Conservation (phyloP, 257 asterid genomes). For the Nicotiana otophora region DNA sequence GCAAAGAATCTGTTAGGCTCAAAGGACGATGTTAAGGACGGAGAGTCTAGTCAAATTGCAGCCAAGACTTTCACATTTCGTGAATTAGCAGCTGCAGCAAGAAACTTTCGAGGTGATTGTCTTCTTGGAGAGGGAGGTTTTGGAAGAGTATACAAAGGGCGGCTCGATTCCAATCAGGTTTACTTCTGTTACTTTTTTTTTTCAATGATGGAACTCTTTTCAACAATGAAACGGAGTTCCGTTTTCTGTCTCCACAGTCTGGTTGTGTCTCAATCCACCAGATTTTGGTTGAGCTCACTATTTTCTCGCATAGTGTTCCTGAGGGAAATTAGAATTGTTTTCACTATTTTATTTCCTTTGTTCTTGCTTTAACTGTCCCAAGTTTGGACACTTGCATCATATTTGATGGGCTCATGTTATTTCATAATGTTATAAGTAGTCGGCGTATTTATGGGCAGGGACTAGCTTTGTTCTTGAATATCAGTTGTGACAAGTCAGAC, state of each 20-base stretch:
- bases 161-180: conserved; percentile 65
- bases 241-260: background rate
- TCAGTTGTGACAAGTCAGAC: background rate
- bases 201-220: background rate
- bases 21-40: conserved; percentile 41
- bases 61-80: conserved; percentile 74
- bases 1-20: conserved; percentile 15
- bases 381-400: background rate
- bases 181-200: background rate
- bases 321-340: background rate
- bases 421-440: background rate
- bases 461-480: background rate
- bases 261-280: background rate
- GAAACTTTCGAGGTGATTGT: conserved; percentile 61
- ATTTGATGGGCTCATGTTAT: background rate
- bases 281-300: background rate
- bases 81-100: conserved; percentile 77
- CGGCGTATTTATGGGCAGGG: background rate
- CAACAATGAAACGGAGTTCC: background rate
- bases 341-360: background rate
- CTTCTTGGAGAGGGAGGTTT: conserved; percentile 93
- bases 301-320: background rate
- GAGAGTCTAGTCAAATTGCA: conserved; percentile 52
- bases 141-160: conserved; percentile 87
- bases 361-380: background rate